A percentile compares a stretch with the other conserved stretches of the same genome.
These are phyloP conservation scores for Thraustotheca clavata DNA, from an alignment of 352 stramenopile genomes.

Conservation along the genomic window DNA sequence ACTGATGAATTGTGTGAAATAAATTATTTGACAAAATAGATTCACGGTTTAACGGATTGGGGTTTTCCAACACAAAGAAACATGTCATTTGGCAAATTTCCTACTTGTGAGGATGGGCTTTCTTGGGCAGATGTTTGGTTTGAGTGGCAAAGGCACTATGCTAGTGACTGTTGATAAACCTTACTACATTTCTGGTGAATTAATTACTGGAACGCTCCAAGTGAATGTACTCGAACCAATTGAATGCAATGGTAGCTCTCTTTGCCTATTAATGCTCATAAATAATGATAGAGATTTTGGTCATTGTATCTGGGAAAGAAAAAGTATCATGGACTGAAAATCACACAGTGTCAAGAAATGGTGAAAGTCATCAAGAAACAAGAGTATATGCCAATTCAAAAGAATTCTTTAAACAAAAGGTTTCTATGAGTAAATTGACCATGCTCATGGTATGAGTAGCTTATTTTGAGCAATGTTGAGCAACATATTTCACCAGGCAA, in stretches of 20 bases:
- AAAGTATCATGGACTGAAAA: slow-evolving; percentile 46
- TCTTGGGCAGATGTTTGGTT: slow-evolving; percentile 38
- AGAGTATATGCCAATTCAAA: not conserved
- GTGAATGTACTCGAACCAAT: slow-evolving; percentile 48
- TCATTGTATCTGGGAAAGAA: slow-evolving; percentile 58
- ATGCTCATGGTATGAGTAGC: slow-evolving; percentile 13
- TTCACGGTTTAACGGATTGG: too few relatives aligned
- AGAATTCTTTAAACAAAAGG: too few relatives aligned
- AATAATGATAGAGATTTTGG: slow-evolving; percentile 37
- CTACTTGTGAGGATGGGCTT: too few relatives aligned
- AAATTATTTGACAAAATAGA: too few relatives aligned
- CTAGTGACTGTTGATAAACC: slow-evolving; percentile 41
- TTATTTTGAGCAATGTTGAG: slow-evolving; percentile 42
- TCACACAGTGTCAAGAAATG: slow-evolving; percentile 26
- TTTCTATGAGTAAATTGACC: not conserved
- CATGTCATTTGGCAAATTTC: too few relatives aligned
- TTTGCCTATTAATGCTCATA: not conserved
- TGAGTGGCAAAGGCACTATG: slow-evolving; percentile 61
- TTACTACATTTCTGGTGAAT: slow-evolving; percentile 53
- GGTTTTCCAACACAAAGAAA: too few relatives aligned
- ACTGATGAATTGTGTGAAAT: too few relatives aligned
- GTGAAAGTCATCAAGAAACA: slow-evolving; percentile 24
- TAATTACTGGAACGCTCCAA: slow-evolving; percentile 50
- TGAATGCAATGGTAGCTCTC: slow-evolving; percentile 44
- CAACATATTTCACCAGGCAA: slow-evolving; percentile 32